These are phyloP conservation scores for Cyanophora paradoxa DNA, from an alignment of 78 protist genomes.

Conservation along the genomic window DNA sequence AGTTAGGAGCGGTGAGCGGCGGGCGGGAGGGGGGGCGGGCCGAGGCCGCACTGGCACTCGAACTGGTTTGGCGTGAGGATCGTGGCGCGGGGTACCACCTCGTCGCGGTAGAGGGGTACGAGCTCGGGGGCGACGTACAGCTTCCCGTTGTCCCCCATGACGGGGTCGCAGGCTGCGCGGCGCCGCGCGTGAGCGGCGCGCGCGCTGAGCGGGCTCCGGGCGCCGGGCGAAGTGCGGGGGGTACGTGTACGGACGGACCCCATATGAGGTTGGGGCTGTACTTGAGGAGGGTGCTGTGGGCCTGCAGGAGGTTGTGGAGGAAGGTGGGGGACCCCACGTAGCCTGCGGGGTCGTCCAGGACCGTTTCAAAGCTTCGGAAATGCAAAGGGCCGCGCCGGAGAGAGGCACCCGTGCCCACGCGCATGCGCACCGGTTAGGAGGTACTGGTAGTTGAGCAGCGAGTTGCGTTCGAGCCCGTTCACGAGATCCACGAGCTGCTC, in stretches of 20 bases:
- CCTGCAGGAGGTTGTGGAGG: background rate
- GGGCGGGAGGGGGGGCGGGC: background rate
- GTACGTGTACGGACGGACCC: background rate
- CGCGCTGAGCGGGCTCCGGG: no score
- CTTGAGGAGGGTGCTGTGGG: background rate
- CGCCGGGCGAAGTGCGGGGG: no score
- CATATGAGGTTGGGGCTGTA: background rate
- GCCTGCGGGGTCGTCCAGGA: background rate
- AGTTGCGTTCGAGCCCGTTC: background rate
- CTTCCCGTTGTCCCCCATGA: constrained; percentile 25
- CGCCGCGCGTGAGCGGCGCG: no score
- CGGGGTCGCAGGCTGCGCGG: constrained; percentile 30
- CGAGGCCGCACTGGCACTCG: background rate
- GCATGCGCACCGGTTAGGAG: constrained; percentile 11
- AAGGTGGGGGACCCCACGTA: constrained; percentile 3
- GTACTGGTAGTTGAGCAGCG: constrained; percentile 3
- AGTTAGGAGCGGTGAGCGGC: background rate
- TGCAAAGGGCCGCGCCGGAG: background rate
- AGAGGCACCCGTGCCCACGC: no score
- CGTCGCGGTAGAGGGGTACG: constrained; percentile 4
- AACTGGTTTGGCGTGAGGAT: background rate
- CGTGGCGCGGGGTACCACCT: background rate
- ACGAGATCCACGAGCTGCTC: background rate
- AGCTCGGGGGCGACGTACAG: background rate
- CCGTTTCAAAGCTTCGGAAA: background rate